Evolutionary conservation across 2,329 filamentous ascomycete genomes (phyloP), one percentile per base, ranked within the genome.

Genomic region (Corinectria fuckeliana): DNA sequence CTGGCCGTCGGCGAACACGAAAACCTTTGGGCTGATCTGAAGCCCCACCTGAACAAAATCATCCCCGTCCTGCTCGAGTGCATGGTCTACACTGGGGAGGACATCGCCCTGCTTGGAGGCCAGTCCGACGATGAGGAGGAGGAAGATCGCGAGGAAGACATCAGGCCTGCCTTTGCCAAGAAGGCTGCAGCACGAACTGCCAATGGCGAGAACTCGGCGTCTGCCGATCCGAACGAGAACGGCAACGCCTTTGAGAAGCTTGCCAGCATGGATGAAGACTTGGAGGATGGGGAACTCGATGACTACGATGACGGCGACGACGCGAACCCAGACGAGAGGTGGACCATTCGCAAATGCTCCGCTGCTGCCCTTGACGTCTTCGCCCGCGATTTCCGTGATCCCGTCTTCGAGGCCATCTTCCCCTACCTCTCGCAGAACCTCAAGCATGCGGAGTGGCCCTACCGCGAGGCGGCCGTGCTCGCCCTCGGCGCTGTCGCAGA

Each of bases 341-440:
- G 95, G 95, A 98, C 94, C 54, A 81, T 99, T 52, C 88, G 95
- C 63, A 99, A 99, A 78, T 98, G 95, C 80, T 98, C 95, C 34
- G 95, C 95, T 7, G 95, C 95, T 11, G 93, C 95, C 8, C 82
- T 99, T 38, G 95, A 99, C 73, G 92, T 97, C 11, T 93, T 99
- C 69, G 93, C 95, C 16, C 91, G 90, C 51, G 91, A 97, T 63
- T 99, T 97, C 76, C 89, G 92, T 68, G 87, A 89, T 54, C 87
- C 90, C 1, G 93, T 99, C 28, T 99, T 99, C 75, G 88, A 93
- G 66, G 89, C 91, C 62, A 97, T 97, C 60, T 82, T 99, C 64
- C 94, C 95, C 0, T 99, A 97, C 75, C 81, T 99, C 55, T 94
- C 91, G 71, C 89, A 91, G 65, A 97, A 97, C 71, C 83, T 99